Evolutionary conservation across 805 yeast species (phyloP), one percentile per base, ranked within the genome.

Genomic region (Candida endomychidarum): DNA sequence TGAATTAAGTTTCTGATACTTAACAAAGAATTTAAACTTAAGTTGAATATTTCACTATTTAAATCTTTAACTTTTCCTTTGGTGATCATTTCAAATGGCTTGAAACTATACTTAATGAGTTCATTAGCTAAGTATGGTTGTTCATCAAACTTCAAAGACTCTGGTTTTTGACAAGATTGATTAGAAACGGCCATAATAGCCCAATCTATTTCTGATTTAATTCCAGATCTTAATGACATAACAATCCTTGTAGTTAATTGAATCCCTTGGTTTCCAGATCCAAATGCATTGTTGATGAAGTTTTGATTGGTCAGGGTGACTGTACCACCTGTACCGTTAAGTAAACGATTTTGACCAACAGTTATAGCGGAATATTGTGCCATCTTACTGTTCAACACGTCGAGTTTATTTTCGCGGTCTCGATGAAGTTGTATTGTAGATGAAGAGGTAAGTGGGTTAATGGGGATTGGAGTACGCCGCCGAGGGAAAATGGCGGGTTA

Each of bases 1-100:
- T 91, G 95, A 2, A 86, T 77, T 33, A 86, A 64, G 60, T 93
- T 93, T 54, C 98, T 74, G 41, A 93, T 65, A 14, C 86, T 77
- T 30, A 93, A 67, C 51, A 82, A 71, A 6, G 83, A 72, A 54
- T 67, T 69, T 35, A 65, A 60, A 42, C 69, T 58, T 34, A 51
- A 51, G 31, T 56, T 52, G 29, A 68, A 45, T 16, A 46, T 30
- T 8, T 49, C 50, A 18, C 49, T 51, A 12, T 49, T 47, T 18
- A 61, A 38, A 16, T 49, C 37, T 12, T 37, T 35, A 1, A 41
- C 38, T 22, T 52, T 48, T 8, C 49, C 45, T 14, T 52, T 58
- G 15, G 43, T 34, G 15, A 61, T 49, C 32, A 45, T 41, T 22
- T 52, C 61, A 50, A 50, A 58, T 45, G 74, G 66, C 43, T 52